phyloP scores from a whole-genome alignment of 139 green algal genomes.

The Coelastrella sp. region DNA sequence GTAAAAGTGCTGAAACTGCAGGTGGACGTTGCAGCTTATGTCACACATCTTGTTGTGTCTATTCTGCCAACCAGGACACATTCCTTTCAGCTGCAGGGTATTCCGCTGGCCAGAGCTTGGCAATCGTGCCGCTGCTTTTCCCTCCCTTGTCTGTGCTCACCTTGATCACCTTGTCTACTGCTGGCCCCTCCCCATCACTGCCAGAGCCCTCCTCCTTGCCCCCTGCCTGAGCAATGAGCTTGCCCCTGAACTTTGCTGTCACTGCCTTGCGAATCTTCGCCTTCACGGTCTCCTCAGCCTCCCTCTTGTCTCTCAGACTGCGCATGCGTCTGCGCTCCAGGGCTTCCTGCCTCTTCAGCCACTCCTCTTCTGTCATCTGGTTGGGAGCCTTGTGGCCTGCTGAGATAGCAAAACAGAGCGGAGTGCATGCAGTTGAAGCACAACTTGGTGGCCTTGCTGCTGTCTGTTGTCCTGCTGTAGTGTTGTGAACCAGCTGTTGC shows the following conservation, averaged over 20 bases:
- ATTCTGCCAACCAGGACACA: too few relatives aligned
- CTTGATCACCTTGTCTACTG: background rate
- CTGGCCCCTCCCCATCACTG: background rate
- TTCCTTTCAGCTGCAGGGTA: too few relatives aligned
- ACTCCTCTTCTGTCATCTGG: slow-evolving; percentile 45
- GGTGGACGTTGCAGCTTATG: too few relatives aligned
- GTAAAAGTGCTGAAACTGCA: too few relatives aligned
- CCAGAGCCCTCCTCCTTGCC: background rate
- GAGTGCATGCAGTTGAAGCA: too few relatives aligned
- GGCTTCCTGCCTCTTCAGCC: slow-evolving; percentile 38
- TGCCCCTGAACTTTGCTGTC: slow-evolving; percentile 32
- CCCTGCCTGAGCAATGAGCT: slow-evolving; percentile 14
- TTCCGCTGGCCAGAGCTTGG: too few relatives aligned
- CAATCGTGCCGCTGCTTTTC: background rate
- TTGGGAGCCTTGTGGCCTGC: slow-evolving; percentile 14
- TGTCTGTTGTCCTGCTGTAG: too few relatives aligned
- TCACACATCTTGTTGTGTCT: too few relatives aligned
- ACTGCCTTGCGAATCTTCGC: slow-evolving; percentile 39
- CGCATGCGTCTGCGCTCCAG: slow-evolving; percentile 38
- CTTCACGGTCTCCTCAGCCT: slow-evolving; percentile 46
- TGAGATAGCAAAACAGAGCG: too few relatives aligned
- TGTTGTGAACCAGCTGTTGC: too few relatives aligned
- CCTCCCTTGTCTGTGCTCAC: background rate
- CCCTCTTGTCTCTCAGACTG: slow-evolving; percentile 41
- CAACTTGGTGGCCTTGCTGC: too few relatives aligned